Evolutionary conservation across 371 early-diverging fungal genomes (phyloP).

Genomic region (Smittium culicis): DNA sequence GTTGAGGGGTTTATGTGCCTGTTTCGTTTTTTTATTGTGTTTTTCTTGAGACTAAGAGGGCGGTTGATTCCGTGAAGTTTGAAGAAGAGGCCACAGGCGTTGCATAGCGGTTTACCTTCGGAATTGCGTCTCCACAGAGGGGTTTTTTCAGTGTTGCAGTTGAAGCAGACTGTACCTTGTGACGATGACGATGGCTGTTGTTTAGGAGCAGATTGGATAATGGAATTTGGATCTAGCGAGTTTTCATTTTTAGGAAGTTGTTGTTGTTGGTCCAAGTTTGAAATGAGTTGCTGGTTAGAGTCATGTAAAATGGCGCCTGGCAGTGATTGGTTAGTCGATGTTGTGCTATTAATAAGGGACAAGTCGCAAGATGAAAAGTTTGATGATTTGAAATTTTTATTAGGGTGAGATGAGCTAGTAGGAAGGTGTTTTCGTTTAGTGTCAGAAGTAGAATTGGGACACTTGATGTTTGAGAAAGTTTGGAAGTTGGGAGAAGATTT

Average conservation of each 20-base stretch:
- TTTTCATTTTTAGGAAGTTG: too few relatives aligned
- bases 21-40: constrained; percentile 73
- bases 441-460: too few relatives aligned
- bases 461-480: too few relatives aligned
- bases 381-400: too few relatives aligned
- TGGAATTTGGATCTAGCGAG: too few relatives aligned
- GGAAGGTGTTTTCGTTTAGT: too few relatives aligned
- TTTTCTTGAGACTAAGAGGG: constrained; percentile 54
- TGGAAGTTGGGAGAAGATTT: too few relatives aligned
- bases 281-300: neutral
- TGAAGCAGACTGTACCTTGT: neutral
- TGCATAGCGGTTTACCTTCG: neutral
- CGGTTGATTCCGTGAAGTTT: neutral
- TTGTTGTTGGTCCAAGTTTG: too few relatives aligned
- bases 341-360: neutral
- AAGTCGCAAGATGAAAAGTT: neutral
- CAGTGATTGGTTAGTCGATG: neutral
- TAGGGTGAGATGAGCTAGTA: too few relatives aligned
- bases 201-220: neutral
- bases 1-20: constrained; percentile 20
- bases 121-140: neutral
- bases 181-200: neutral
- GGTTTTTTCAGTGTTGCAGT: neutral
- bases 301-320: constrained; percentile 62
- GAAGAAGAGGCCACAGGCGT: neutral